Evolutionary conservation across 176 grass and related monocot genomes (phyloP).

Genomic region (Juncus effusus): DNA sequence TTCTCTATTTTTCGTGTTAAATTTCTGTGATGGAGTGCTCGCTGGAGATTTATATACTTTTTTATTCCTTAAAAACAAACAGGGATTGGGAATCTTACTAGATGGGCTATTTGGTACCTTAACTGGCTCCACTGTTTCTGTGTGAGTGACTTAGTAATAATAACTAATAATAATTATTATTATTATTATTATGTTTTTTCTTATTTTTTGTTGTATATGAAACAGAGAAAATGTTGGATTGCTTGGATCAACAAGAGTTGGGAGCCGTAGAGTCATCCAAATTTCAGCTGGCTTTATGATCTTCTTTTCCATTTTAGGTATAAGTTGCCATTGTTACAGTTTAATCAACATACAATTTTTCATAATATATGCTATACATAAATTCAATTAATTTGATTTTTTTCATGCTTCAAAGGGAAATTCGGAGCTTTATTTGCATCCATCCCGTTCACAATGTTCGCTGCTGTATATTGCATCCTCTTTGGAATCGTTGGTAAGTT

Average conservation of each 20-base stretch:
- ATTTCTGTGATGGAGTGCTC: neutral
- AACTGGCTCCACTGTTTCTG: slow-evolving; percentile 86
- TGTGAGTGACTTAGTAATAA: slow-evolving; percentile 49
- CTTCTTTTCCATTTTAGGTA: slow-evolving; percentile 95
- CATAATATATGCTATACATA: neutral
- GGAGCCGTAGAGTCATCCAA: slow-evolving; percentile 87
- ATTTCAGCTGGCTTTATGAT: slow-evolving; percentile 99
- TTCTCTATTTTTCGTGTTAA: neutral
- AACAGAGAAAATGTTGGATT: slow-evolving; percentile 92
- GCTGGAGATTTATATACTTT: neutral
- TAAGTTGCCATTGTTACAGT: neutral
- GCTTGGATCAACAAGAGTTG: slow-evolving; percentile 90
- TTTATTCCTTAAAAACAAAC: slow-evolving; percentile 12
- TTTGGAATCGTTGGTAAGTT: slow-evolving; percentile 84
- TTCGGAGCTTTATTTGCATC: slow-evolving; percentile 96
- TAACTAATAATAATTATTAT: slow-evolving; percentile 1
- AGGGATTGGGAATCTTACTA: slow-evolving; percentile 87
- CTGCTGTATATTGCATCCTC: slow-evolving; percentile 78
- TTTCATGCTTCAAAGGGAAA: slow-evolving; percentile 50
- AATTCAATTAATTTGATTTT: neutral
- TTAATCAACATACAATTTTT: neutral
- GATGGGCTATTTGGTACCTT: slow-evolving; percentile 81
- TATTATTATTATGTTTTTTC: neutral
- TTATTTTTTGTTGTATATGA: neutral
- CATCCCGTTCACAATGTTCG: slow-evolving; percentile 90